Evolutionary conservation across 2,329 filamentous ascomycete species (phyloP).

Genomic region (Apiospora kogelbergensis): DNA sequence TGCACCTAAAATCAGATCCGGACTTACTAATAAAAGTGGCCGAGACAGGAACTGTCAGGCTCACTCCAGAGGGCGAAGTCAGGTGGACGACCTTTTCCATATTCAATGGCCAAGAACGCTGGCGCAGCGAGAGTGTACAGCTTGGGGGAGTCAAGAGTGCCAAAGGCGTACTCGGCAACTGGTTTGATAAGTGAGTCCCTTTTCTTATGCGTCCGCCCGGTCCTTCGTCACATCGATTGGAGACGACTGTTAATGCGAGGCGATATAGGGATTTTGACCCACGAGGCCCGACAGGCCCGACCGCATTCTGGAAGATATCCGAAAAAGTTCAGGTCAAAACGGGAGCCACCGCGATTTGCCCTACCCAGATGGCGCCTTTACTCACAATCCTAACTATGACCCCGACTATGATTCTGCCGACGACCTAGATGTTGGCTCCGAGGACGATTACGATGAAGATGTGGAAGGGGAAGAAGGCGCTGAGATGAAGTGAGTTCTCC

Average conservation of each 20-base stretch:
- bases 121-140: constrained; percentile 77
- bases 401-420: background rate
- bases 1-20: background rate
- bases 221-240: background rate
- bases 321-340: constrained; percentile 35
- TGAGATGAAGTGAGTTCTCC: background rate
- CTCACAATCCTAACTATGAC: background rate
- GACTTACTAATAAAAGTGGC: constrained; percentile 8
- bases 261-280: constrained; percentile 55
- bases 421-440: background rate
- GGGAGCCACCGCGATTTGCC: constrained; percentile 40
- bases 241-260: background rate
- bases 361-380: background rate
- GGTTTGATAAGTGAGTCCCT: constrained; percentile 69
- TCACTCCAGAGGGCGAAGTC: constrained; percentile 70
- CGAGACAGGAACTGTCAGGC: constrained; percentile 55
- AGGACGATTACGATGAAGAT: background rate
- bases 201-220: no score
- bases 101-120: constrained; percentile 63
- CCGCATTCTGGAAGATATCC: constrained; percentile 63
- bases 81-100: constrained; percentile 72
- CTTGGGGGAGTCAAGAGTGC: constrained; percentile 65
- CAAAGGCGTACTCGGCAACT: constrained; percentile 70
- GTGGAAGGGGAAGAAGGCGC: background rate
- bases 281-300: constrained; percentile 69